phyloP scores from a whole-genome alignment of 805 yeast species.

The Isabelozyma pseudorhagii region DNA sequence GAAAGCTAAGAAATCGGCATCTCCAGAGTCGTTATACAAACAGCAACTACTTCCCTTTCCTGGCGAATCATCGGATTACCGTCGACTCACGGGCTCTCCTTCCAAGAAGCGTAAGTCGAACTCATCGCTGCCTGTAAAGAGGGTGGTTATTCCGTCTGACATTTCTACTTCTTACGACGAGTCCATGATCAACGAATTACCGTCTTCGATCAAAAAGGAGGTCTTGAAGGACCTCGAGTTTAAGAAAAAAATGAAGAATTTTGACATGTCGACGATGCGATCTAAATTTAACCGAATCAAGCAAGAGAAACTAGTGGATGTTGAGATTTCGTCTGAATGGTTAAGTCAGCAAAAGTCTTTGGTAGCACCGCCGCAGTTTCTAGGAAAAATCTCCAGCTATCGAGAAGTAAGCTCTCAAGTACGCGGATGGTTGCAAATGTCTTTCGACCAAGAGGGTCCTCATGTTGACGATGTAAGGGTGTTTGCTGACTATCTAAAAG shows the following conservation, averaged over 20 bases:
- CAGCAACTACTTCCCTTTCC: constrained; percentile 39
- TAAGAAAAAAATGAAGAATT: constrained; percentile 20
- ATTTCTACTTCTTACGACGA: constrained; percentile 31
- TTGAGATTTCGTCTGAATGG: constrained; percentile 19
- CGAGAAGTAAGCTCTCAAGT: constrained; percentile 14
- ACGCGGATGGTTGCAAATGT: constrained; percentile 23
- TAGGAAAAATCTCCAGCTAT: constrained; percentile 6
- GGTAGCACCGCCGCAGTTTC: constrained; percentile 11
- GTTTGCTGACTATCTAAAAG: constrained; percentile 16
- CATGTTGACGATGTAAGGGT: constrained; percentile 27
- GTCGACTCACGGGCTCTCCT: constrained; percentile 27
- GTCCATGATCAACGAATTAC: constrained; percentile 34
- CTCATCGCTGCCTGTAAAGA: constrained; percentile 10
- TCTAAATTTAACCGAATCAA: constrained; percentile 19
- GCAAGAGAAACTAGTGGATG: constrained; percentile 3
- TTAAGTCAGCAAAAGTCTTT: constrained; percentile 12
- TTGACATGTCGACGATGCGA: constrained; percentile 22
- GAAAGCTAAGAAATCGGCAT: not conserved
- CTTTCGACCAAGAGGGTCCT: constrained; percentile 31
- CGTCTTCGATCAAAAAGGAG: constrained; percentile 34
- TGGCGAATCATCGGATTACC: constrained; percentile 25
- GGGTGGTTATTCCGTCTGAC: constrained; percentile 8
- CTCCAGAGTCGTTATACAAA: constrained; percentile 15
- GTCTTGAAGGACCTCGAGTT: constrained; percentile 33
- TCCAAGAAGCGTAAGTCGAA: constrained; percentile 8